Evolutionary conservation across 495 filamentous ascomycete species (phyloP).

Genomic region (Aspergillus cristatus): DNA sequence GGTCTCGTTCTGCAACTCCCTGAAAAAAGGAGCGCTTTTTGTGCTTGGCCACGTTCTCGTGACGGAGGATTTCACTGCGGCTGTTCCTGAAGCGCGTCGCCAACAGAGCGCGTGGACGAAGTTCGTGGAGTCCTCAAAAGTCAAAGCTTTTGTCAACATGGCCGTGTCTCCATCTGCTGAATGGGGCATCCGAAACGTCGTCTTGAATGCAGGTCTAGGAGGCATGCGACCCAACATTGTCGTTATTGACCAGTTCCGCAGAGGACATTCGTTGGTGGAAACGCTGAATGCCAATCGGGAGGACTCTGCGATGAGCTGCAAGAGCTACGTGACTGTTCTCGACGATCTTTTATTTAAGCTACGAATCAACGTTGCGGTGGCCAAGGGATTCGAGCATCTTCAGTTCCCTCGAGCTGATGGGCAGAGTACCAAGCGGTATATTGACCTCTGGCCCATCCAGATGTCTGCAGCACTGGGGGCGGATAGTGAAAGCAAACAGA

Average conservation of each 20-base stretch:
- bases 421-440: constrained; percentile 60
- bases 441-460: constrained; percentile 85
- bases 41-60: constrained; percentile 84
- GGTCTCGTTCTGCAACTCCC: constrained; percentile 83
- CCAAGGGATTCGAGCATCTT: constrained; percentile 69
- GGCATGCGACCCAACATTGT: constrained; percentile 89
- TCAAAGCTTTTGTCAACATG: constrained; percentile 85
- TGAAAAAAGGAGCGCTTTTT: constrained; percentile 82
- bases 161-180: constrained; percentile 72
- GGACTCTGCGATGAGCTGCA: constrained; percentile 46
- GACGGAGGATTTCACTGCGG: constrained; percentile 66
- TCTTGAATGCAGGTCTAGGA: constrained; percentile 73
- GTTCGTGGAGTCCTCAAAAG: constrained; percentile 75
- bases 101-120: constrained; percentile 79
- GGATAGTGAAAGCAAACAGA: constrained; percentile 48
- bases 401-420: constrained; percentile 55
- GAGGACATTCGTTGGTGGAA: constrained; percentile 44
- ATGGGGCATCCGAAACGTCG: constrained; percentile 78
- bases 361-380: constrained; percentile 78
- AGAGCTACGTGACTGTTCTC: constrained; percentile 71
- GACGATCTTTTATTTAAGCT: constrained; percentile 72
- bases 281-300: constrained; percentile 11
- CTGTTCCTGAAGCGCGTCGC: constrained; percentile 70
- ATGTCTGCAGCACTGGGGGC: constrained; percentile 71
- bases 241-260: constrained; percentile 62